A percentile compares a stretch with the other conserved stretches of the same genome.
Evolutionary conservation across 495 filamentous ascomycete species (phyloP).

Genomic region (Podospora pseudoanserina): DNA sequence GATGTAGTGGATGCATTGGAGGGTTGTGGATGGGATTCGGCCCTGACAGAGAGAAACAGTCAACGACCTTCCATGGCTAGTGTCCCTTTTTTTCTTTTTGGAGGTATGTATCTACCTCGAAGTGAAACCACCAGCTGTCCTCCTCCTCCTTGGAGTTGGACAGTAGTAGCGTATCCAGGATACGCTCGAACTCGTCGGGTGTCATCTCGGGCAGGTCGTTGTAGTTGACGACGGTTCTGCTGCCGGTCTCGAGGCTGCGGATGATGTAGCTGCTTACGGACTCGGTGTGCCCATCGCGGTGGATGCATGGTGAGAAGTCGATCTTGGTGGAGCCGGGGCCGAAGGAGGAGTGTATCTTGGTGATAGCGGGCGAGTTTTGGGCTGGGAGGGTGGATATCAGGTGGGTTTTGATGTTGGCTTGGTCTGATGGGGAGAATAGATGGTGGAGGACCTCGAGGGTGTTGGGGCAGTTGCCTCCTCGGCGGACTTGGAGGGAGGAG

Average conservation of each 20-base stretch:
- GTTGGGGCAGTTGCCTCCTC: constrained; percentile 71
- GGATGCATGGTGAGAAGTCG: constrained; percentile 55
- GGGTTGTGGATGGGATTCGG: constrained; percentile 59
- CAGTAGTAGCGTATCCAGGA: constrained; percentile 15
- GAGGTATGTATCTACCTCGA: constrained; percentile 51
- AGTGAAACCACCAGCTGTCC: constrained; percentile 62
- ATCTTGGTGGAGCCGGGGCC: constrained; percentile 23
- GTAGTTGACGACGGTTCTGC: constrained; percentile 67
- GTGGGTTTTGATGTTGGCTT: constrained; percentile 29
- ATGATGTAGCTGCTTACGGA: constrained; percentile 70
- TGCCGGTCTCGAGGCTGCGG: constrained; percentile 54
- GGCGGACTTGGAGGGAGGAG: constrained; percentile 52
- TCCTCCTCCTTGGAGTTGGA: constrained; percentile 1
- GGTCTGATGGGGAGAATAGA: constrained; percentile 35
- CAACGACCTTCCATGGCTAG: neutral
- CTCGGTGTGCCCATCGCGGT: constrained; percentile 51
- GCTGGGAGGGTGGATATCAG: constrained; percentile 42
- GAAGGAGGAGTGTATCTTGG: constrained; percentile 43
- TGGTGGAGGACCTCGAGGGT: constrained; percentile 66
- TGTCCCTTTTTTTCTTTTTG: too few species aligned
- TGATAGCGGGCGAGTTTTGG: constrained; percentile 32
- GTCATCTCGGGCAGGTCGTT: constrained; percentile 66
- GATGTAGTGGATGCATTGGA: constrained; percentile 59
- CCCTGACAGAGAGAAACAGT: constrained; percentile 38
- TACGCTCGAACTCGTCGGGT: constrained; percentile 48